Conservation (phyloP, 148 eudicot species). For the Persicaria tinctoria region DNA sequence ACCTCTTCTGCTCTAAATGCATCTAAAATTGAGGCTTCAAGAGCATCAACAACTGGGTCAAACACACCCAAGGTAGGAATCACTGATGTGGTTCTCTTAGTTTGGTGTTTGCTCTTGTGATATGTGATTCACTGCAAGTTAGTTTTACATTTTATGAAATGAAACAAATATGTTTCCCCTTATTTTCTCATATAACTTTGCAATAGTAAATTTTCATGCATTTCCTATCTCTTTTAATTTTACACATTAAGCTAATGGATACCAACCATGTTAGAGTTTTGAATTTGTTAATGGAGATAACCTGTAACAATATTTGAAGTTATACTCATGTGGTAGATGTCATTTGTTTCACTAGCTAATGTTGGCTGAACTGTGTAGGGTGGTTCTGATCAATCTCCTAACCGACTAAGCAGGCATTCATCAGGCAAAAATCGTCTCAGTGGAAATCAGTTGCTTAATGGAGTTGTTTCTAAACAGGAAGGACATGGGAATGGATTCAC, state of each 20-base stretch:
- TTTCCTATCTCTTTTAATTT: neutral
- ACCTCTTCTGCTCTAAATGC: conserved; percentile 44
- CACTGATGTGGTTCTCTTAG: neutral
- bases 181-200: neutral
- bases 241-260: neutral
- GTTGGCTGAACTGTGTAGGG: conserved; percentile 31
- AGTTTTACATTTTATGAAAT: neutral
- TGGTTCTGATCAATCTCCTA: conserved; percentile 49
- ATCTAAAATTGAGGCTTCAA: conserved; percentile 43
- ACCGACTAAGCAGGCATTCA: conserved; percentile 34
- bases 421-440: conserved; percentile 33
- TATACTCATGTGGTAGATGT: neutral
- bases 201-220: neutral
- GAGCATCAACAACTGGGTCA: conserved; percentile 28
- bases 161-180: neutral
- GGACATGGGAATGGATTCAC: conserved; percentile 56
- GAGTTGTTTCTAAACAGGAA: conserved; percentile 44
- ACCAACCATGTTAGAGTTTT: neutral
- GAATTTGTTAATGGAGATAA: neutral
- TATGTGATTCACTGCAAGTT: neutral
- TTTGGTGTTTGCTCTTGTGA: neutral
- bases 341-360: neutral
- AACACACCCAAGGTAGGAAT: conserved; percentile 47
- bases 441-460: conserved; percentile 57
- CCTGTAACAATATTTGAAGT: neutral